Conservation (phyloP, 352 stramenopile genomes). For the Plasmopara muralis region DNA sequence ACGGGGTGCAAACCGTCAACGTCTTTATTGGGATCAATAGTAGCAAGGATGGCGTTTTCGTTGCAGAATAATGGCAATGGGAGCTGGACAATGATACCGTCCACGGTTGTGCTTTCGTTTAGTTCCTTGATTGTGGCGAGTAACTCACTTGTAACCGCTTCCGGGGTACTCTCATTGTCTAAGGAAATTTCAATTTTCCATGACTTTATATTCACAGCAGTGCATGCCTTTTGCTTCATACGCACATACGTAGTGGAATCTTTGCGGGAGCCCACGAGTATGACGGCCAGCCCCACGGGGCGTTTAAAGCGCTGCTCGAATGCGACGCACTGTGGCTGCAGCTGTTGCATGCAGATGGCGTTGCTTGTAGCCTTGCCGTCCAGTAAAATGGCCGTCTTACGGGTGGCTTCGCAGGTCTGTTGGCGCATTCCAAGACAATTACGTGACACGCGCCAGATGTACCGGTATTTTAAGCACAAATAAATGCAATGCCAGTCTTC, state of each 20-base stretch:
- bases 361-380: slow-evolving; percentile 87
- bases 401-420: background rate
- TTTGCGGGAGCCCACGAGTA: slow-evolving; percentile 92
- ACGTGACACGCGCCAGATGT: no score
- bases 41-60: slow-evolving; percentile 88
- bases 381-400: slow-evolving; percentile 23
- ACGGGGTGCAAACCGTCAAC: slow-evolving; percentile 97
- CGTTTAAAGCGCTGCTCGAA: slow-evolving; percentile 43
- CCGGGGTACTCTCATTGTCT: slow-evolving; percentile 5
- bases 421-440: no score
- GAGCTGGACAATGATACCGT: slow-evolving; percentile 89
- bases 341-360: slow-evolving; percentile 69
- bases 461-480: no score
- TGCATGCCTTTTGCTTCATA: slow-evolving; percentile 98
- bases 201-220: slow-evolving; percentile 88
- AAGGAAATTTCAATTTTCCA: slow-evolving; percentile 70
- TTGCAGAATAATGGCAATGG: slow-evolving; percentile 90
- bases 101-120: slow-evolving; percentile 61
- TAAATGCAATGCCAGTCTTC: no score
- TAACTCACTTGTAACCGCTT: slow-evolving; percentile 26
- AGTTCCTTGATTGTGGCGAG: slow-evolving; percentile 51
- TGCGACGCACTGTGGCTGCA: slow-evolving; percentile 58
- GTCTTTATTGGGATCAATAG: slow-evolving; percentile 93
- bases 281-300: slow-evolving; percentile 94
- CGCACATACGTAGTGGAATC: slow-evolving; percentile 98